Base-by-base conservation (phyloP, 1,139 yeast species). In the Pichia sp. region DNA sequence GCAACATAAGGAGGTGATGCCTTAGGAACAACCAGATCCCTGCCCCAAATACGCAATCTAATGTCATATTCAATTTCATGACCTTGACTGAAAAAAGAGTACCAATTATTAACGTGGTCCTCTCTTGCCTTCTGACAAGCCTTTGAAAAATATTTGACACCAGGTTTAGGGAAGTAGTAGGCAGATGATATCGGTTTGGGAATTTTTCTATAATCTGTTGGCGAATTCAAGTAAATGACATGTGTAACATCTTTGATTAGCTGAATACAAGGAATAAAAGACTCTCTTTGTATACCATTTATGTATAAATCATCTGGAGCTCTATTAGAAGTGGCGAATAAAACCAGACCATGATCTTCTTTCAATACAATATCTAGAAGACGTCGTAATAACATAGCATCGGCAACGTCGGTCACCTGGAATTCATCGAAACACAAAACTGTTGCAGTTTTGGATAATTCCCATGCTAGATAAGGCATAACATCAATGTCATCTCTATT, bases 321-420 rank as follows among this genome's bases (percentile, higher is more conserved):
- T 53, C 98, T 76, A 63, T 91, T 91, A 9, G 96, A 85, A 0
- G 98, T 91, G 30, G 96, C 91, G 66, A 91, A 89, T 12, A 93
- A 64, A 3, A 89, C 79, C 21, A 88, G 80, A 0, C 97, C 97
- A 56, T 81, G 82, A 34, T 78, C 72, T 1, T 80, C 77, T 39
- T 78, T 62, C 38, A 91, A 61, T 36, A 78, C 66, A 23, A 74
- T 70, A 58, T 79, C 73, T 39, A 88, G 59, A 33, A 89, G 64
- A 40, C 96, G 69, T 48, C 98, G 73, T 37, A 91, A 68, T 32
- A 91, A 70, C 98, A 91, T 91, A 3, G 98, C 98, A 62, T 91
- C 98, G 1, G 97, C 98, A 28, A 91, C 96, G 60, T 91, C 98
- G 1, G 95, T 85, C 34, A 91, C 97, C 61, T 84, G 94, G 56